These are phyloP conservation scores for Pichia kudriavzevii DNA, from an alignment of 1,139 yeast species.

Conservation along the genomic window DNA sequence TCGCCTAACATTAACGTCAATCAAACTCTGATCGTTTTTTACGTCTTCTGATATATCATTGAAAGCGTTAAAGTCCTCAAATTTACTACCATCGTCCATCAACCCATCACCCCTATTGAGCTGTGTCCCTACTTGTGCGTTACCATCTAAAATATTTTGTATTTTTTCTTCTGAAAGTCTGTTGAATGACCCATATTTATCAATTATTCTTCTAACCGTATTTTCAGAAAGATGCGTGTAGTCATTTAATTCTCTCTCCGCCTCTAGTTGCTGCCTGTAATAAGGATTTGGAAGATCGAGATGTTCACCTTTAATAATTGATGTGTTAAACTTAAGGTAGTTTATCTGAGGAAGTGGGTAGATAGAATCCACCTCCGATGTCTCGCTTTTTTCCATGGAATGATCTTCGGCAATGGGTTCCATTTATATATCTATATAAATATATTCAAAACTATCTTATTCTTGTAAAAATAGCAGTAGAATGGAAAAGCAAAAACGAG, in stretches of 20 bases:
- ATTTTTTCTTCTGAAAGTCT: slow-evolving; percentile 15
- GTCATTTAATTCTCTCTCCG: slow-evolving; percentile 4
- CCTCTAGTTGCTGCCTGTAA: slow-evolving; percentile 8
- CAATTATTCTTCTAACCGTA: slow-evolving; percentile 15
- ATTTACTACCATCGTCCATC: slow-evolving; percentile 4
- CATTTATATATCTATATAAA: no score
- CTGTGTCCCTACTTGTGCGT: no score
- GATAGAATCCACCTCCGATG: no score
- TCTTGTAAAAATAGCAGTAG: no score
- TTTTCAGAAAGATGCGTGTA: slow-evolving; percentile 14
- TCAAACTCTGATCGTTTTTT: background rate
- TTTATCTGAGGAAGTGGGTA: slow-evolving; percentile 9
- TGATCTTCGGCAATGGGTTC: no score
- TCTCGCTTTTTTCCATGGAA: no score
- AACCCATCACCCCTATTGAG: slow-evolving; percentile 1
- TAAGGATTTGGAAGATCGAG: slow-evolving; percentile 14
- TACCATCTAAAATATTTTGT: slow-evolving; percentile 5
- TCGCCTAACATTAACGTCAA: slow-evolving; percentile 8
- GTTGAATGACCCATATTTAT: slow-evolving; percentile 16
- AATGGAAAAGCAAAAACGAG: no score
- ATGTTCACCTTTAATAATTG: slow-evolving; percentile 14
- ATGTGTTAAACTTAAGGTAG: slow-evolving; percentile 13
- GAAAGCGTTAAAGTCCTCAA: background rate
- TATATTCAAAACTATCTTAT: no score
- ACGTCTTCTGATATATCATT: background rate